A percentile compares a stretch with the other conserved stretches of the same genome.
phyloP scores from a whole-genome alignment of 192 early-diverging fungal species.

The Linderina pennispora region DNA sequence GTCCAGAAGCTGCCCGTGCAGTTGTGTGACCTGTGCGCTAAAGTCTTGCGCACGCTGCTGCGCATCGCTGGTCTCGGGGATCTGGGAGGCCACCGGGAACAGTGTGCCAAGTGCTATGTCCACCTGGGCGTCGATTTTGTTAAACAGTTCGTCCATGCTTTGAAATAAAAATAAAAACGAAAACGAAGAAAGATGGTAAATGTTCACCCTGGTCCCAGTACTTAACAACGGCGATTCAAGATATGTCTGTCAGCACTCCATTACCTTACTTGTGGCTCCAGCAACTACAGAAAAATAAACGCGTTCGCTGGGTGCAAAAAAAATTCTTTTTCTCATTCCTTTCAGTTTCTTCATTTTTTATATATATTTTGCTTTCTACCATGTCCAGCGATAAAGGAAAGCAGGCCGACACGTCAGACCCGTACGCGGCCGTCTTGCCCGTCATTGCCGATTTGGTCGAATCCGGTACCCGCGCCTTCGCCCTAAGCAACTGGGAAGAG shows the following conservation, averaged over 20 bases:
- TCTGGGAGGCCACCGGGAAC: slow-evolving; percentile 15
- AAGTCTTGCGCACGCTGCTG: slow-evolving; percentile 44
- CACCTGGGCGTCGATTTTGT: slow-evolving; percentile 26
- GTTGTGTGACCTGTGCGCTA: slow-evolving; percentile 4
- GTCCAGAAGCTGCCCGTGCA: slow-evolving; percentile 24
- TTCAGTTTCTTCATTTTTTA: not conserved
- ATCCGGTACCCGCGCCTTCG: slow-evolving; percentile 60
- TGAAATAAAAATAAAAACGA: not conserved
- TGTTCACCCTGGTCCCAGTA: too few species aligned
- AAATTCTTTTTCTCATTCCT: not conserved
- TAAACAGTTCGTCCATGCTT: slow-evolving; percentile 24
- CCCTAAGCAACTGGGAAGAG: slow-evolving; percentile 55
- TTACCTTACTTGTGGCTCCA: not conserved
- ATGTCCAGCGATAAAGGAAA: slow-evolving; percentile 18
- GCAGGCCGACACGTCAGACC: slow-evolving; percentile 15
- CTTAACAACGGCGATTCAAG: too few species aligned
- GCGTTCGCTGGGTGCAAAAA: too few species aligned
- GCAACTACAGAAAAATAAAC: not conserved
- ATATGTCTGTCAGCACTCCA: not conserved
- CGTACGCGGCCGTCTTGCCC: slow-evolving; percentile 25
- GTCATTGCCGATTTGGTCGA: slow-evolving; percentile 53
- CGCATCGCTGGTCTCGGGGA: slow-evolving; percentile 9
- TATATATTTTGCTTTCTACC: not conserved
- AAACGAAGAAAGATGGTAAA: too few species aligned
- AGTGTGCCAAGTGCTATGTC: slow-evolving; percentile 20